Conservation (phyloP, 441 rosid genomes). For the Hura crepitans region DNA sequence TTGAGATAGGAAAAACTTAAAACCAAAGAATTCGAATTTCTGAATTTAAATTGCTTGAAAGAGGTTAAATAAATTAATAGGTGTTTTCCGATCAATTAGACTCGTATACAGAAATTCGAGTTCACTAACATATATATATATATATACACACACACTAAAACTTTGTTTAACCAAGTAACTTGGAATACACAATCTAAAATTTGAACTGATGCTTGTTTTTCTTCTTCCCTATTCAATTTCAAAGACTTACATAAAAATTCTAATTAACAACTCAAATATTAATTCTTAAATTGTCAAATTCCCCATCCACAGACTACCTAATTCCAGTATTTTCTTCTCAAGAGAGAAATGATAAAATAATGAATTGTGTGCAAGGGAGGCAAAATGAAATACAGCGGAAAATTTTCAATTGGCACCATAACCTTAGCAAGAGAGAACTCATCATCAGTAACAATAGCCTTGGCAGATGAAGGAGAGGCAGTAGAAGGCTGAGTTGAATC, state of each 20-base stretch:
- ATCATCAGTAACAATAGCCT: conserved; percentile 57
- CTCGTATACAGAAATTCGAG: too few relatives aligned
- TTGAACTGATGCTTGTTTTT: neutral
- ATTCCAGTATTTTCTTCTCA: neutral
- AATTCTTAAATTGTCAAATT: neutral
- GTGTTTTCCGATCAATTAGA: too few relatives aligned
- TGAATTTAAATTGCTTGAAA: neutral
- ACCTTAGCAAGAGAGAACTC: conserved; percentile 88
- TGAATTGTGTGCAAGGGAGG: neutral
- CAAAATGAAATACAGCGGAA: neutral
- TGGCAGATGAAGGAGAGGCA: conserved; percentile 37
- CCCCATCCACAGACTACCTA: neutral
- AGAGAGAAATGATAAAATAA: neutral
- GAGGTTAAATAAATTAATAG: too few relatives aligned
- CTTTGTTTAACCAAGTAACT: neutral
- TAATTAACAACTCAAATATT: neutral
- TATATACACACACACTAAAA: too few relatives aligned
- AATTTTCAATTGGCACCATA: neutral
- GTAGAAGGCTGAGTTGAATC: conserved; percentile 71
- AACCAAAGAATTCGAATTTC: neutral
- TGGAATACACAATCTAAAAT: neutral
- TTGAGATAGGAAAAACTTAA: neutral
- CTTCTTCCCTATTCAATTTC: neutral
- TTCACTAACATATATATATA: too few relatives aligned
- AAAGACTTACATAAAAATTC: neutral